Evolutionary conservation across 768 basidiomycete genomes (phyloP), one percentile per base, ranked within the genome.

Genomic region (Cyathus striatus): DNA sequence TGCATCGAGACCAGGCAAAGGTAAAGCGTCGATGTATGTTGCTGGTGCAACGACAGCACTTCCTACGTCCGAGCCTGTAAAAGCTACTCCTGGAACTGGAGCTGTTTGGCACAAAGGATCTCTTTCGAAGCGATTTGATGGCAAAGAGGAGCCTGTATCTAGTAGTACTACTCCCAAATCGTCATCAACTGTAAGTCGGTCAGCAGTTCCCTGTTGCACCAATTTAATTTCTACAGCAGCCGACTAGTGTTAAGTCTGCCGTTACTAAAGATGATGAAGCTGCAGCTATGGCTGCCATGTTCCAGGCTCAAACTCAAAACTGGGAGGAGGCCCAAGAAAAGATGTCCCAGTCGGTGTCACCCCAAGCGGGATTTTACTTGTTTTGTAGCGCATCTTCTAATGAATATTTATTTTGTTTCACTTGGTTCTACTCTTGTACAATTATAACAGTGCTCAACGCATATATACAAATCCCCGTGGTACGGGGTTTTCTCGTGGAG

Each of bases 321-420:
- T 99, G 95, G 96, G 88, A 96, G 72, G 89, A 94, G 78, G 86
- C 93, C 59, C 92, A 97, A 71, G 93, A 97, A 76, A 92, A 95
- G 78, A 97, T 99, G 94, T 87, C 93, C 61, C 85, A 91, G 96
- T 99, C 75, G 74, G 94, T 93, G 72, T 80, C 68, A 70, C 73
- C 74, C 75, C 60, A 63, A 55, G 56, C 61, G 69, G 71, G 69
- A 63, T 74, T 68, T 71, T 76, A 66, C 78, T 62, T 66, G 63
- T 68, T 76, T 84, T 82, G 80, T 85, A 84, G 76, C 68, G 51
- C 61, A 54, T 56, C 63, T 52, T 87, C 85, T 86, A 82, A 88
- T 86, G 76, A 77, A 81, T 73, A 65, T 66, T 54, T 55, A 72
- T 72, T 64, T 55, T 63, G 68, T 68, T 47, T 53, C 51, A 55